Evolutionary conservation across 2,329 filamentous ascomycete genomes (phyloP), one percentile per base, ranked within the genome.

Genomic region (Tolypocladium amazonense): DNA sequence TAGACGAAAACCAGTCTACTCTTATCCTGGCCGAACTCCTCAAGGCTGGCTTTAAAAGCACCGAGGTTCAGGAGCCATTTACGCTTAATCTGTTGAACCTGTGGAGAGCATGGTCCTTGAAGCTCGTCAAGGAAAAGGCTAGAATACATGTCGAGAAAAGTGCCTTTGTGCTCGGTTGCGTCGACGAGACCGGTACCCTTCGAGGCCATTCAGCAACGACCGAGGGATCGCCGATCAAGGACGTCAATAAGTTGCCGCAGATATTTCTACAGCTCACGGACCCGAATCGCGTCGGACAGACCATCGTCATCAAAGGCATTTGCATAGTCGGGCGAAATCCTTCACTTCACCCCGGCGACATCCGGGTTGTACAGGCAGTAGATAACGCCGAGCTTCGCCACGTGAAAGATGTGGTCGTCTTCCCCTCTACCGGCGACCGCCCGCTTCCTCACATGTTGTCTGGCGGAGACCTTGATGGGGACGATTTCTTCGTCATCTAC

Each of bases 401-500:
- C 67, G 79, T 97, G 4, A 87, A 83, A 60, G 87, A 97, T 69
- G 89, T 95, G 0, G 87, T 97, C 1, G 92, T 97, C 0, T 88
- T 99, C 56, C 90, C 94, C 0, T 85, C 89, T 41, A 87, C 78
- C 0, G 93, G 93, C 0, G 91, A 97, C 68, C 81, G 88, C 20
- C 91, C 96, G 63, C 76, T 99, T 27, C 86, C 92, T 0, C 92
- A 89, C 67, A 97, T 97, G 93, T 92, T 94, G 64, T 96, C 94
- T 4, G 94, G 94, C 2, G 94, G 94, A 0, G 94, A 99, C 69
- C 81, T 99, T 0, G 94, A 99, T 69, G 94, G 94, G 0, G 94
- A 99, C 67, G 94, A 99, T 69, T 99, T 92, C 70, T 87, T 97
- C 59, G 86, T 97, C 6, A 88, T 97, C 54, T 99, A 94, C 93